Percentiles rank a stretch among this genome's conserved stretches.
phyloP scores from a whole-genome alignment of 2,329 filamentous ascomycete species.

The Lasiodiplodia hormozganensis region DNA sequence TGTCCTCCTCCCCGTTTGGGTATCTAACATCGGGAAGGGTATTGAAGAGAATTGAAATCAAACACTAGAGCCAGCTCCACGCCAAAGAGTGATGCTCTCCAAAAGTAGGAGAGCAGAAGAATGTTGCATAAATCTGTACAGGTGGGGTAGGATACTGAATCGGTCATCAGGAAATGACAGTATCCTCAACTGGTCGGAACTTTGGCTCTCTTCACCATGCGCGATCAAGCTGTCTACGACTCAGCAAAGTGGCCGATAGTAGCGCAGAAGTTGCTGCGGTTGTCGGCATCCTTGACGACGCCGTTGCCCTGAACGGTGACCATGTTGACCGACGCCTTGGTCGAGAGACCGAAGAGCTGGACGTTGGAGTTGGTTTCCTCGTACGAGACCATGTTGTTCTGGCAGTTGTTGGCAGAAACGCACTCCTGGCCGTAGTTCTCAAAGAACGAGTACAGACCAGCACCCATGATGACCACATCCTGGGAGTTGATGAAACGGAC shows the following conservation, averaged over 20 bases:
- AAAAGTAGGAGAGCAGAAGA: conserved; percentile 3
- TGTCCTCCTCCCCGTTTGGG: conserved; percentile 15
- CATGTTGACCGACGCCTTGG: conserved; percentile 59
- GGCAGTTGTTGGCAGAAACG: conserved; percentile 56
- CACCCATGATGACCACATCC: conserved; percentile 55
- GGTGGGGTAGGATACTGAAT: conserved; percentile 5
- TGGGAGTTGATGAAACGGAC: conserved; percentile 50
- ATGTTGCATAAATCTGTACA: conserved; percentile 26
- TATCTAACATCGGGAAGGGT: conserved; percentile 23
- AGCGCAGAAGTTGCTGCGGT: conserved; percentile 57
- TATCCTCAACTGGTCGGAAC: conserved; percentile 1
- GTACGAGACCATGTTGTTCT: conserved; percentile 57
- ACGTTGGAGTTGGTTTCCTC: conserved; percentile 51
- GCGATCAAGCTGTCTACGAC: conserved; percentile 3
- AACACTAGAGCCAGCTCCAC: conserved; percentile 19
- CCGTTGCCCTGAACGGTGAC: conserved; percentile 48
- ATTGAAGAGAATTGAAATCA: conserved; percentile 19
- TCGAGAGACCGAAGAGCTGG: conserved; percentile 55
- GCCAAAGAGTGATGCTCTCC: conserved; percentile 22
- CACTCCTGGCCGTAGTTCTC: conserved; percentile 62
- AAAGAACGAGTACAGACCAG: conserved; percentile 66
- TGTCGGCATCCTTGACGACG: conserved; percentile 51
- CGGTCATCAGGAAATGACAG: conserved; percentile 16
- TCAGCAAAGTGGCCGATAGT: conserved; percentile 47
- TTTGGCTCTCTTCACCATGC: background rate